Conservation (phyloP, 306 rosid genomes). For the Albizia julibrissin region DNA sequence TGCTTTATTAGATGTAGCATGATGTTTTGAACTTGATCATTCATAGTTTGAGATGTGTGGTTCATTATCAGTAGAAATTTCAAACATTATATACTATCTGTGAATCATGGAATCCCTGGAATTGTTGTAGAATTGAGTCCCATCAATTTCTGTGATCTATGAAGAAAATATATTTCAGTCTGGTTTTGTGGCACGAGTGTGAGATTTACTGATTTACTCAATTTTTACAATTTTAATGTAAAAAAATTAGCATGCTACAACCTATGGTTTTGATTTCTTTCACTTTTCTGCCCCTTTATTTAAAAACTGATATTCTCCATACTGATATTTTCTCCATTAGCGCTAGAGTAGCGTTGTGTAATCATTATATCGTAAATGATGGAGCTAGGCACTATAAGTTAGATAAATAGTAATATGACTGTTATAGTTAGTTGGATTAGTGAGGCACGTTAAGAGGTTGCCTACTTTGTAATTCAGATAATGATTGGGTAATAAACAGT, state of each 20-base stretch:
- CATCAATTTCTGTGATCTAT: background rate
- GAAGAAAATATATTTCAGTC: background rate
- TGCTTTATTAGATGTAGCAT: slow-evolving; percentile 7
- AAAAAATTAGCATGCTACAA: background rate
- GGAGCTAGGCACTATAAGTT: background rate
- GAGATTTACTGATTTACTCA: background rate
- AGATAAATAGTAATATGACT: background rate
- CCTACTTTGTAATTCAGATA: background rate
- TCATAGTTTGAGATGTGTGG: background rate
- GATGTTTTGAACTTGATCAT: background rate
- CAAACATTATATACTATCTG: background rate
- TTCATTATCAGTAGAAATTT: background rate
- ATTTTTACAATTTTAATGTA: background rate
- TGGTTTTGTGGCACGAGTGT: background rate
- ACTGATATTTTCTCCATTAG: background rate
- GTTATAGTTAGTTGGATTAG: background rate
- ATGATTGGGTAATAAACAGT: background rate
- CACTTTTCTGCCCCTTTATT: background rate
- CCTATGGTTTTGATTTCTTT: background rate
- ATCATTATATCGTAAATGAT: background rate
- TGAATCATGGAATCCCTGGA: background rate
- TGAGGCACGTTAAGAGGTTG: background rate
- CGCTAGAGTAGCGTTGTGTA: background rate
- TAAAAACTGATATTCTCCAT: background rate
- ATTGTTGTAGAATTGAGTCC: background rate